A percentile compares a stretch with the other conserved stretches of the same genome.
Conservation (phyloP, 2,329 filamentous ascomycete species). For the Fusarium albidum region DNA sequence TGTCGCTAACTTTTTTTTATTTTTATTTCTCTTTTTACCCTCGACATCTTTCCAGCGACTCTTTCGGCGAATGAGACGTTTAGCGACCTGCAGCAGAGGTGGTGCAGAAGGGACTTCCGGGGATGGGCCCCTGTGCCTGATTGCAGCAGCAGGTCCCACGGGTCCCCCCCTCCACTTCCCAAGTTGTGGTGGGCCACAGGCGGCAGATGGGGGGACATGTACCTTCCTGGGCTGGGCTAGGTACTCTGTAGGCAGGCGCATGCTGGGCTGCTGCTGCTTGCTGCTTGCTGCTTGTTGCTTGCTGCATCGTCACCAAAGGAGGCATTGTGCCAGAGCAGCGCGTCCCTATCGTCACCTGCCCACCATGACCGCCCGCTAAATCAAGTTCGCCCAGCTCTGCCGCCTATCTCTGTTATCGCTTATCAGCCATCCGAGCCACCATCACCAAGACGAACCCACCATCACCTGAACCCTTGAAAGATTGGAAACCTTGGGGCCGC, state of each 20-base stretch:
- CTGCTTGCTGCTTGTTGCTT: too few relatives aligned
- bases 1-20: not conserved
- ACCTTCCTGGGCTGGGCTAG: not conserved
- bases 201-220: conserved; percentile 4
- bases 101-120: too few relatives aligned
- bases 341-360: conserved; percentile 31
- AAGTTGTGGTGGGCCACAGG: not conserved
- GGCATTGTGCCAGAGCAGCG: conserved; percentile 22
- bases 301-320: conserved; percentile 9
- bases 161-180: not conserved
- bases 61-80: not conserved
- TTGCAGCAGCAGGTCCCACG: conserved; percentile 2
- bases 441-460: conserved; percentile 22
- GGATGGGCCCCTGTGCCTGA: conserved; percentile 11
- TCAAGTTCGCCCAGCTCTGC: conserved; percentile 6
- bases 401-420: not conserved
- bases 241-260: conserved; percentile 6
- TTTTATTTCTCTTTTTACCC: too few relatives aligned
- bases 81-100: conserved; percentile 12
- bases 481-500: not conserved
- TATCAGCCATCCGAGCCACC: conserved; percentile 18
- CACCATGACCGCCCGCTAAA: conserved; percentile 13
- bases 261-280: conserved; percentile 5
- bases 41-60: not conserved
- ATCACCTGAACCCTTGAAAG: conserved; percentile 20